Base-by-base conservation (phyloP, 768 basidiomycete species). In the Pisolithus tinctorius region DNA sequence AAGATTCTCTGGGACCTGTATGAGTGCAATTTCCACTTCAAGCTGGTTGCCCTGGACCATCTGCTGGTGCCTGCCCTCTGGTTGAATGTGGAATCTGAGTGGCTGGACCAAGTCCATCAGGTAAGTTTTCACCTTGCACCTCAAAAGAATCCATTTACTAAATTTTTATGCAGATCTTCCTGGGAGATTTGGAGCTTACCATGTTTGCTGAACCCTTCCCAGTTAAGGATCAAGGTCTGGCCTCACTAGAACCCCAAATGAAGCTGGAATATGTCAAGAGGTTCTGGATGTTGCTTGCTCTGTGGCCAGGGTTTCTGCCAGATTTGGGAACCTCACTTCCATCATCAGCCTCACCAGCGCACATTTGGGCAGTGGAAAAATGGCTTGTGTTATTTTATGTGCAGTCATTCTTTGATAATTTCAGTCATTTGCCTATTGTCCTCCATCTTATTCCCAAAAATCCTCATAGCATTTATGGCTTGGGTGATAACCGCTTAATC, bases 1-100 rank as follows among this genome's bases (percentile, higher is more conserved):
- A 48, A 49, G 42, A 51, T 63, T 23, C 25, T 61, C 7, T 63
- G 58, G 61, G 54, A 59, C 20, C 38, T 61, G 1, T 42, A 50
- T 0, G 49, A 63, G 23, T 49, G 53, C 10, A 58, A 58, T 25
- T 63, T 63, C 36, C 4, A 40, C 1, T 58, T 55, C 26, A 52
- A 63, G 29, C 43, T 63, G 2, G n/a, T 56, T 7, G 49, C 60
- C 11, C 49, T 63, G 4, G 56, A 60, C 26, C n/a, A 23, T 8
- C 3, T 8, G 6, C 16, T 49, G 38, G 10, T 34, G 13, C 48
- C 48, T 3, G 11, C 30, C 9, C 14, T 49, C 3, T 49, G 37
- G 23, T 38, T 9, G 8, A 25, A 23, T 13, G 3, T 7, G 34
- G 20, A 48, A 10, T n/a, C 30, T 6, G n/a, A 10, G 16, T 16